phyloP scores from a whole-genome alignment of 139 green algal genomes.

The Chlamydomonas schloesseri region DNA sequence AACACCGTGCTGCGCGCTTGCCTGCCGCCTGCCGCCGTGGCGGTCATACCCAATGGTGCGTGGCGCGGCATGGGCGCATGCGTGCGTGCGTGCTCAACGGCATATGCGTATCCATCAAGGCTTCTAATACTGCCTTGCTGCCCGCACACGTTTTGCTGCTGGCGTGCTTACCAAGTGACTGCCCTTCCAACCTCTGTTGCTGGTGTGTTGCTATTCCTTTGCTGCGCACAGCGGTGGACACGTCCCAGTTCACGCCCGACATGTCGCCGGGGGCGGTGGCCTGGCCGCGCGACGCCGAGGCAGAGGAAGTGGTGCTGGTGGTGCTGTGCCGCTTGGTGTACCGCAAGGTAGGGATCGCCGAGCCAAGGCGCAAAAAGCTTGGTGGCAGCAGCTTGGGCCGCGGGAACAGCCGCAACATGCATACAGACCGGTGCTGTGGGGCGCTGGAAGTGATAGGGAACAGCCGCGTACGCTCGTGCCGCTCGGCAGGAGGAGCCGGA shows the following conservation, averaged over 20 bases:
- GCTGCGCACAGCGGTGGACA: constrained; percentile 86
- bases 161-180: background rate
- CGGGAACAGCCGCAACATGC: no score
- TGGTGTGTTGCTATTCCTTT: no score
- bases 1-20: constrained; percentile 96
- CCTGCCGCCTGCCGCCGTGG: constrained; percentile 88
- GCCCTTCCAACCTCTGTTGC: no score
- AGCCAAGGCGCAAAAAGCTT: no score
- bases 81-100: no score
- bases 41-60: constrained; percentile 95
- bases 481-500: no score
- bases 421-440: no score
- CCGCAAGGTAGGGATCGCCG: constrained; percentile 83
- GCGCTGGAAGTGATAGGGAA: no score
- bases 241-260: constrained; percentile 79
- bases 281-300: constrained; percentile 10
- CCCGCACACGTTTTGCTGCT: background rate
- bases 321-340: constrained; percentile 93
- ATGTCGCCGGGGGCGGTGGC: background rate
- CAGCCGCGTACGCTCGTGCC: no score
- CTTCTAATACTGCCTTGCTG: background rate
- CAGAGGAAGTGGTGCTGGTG: constrained; percentile 66
- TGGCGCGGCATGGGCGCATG: no score
- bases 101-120: no score
- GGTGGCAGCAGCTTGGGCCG: no score